These are phyloP conservation scores for Glebionis coronaria DNA, from an alignment of 129 eudicot genomes.

Conservation along the genomic window DNA sequence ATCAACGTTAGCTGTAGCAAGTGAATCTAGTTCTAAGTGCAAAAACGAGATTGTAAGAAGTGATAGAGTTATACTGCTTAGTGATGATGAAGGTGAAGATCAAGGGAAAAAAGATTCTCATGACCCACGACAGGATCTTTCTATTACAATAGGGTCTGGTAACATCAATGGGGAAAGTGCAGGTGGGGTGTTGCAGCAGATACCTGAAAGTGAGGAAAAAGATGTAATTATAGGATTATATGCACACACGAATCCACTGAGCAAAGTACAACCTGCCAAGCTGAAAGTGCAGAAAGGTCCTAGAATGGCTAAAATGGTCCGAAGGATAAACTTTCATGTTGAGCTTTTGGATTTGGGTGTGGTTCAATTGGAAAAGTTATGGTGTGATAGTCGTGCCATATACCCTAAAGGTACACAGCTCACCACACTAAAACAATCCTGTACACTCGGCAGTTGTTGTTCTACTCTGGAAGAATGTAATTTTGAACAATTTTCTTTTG, in stretches of 20 bases:
- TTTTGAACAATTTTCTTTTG: slow-evolving; percentile 15
- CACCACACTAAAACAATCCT: not conserved
- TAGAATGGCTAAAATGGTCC: slow-evolving; percentile 87
- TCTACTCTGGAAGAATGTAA: slow-evolving; percentile 11
- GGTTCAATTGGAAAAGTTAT: slow-evolving; percentile 61
- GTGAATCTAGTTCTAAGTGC: too few species aligned
- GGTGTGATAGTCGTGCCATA: slow-evolving; percentile 81
- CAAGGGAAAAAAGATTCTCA: slow-evolving; percentile 32
- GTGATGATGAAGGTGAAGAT: slow-evolving; percentile 81
- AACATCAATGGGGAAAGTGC: slow-evolving; percentile 28
- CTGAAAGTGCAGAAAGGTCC: slow-evolving; percentile 82
- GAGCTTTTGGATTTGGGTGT: slow-evolving; percentile 74
- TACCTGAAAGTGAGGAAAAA: slow-evolving; percentile 40
- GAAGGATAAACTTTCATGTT: slow-evolving; percentile 81
- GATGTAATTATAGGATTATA: slow-evolving; percentile 42
- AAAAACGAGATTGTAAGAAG: too few species aligned
- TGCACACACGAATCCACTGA: slow-evolving; percentile 32
- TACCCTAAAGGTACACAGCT: slow-evolving; percentile 82
- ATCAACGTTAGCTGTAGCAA: slow-evolving; percentile 15
- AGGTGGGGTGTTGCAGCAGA: slow-evolving; percentile 25
- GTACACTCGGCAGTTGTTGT: not conserved
- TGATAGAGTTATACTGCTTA: slow-evolving; percentile 49
- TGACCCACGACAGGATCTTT: slow-evolving; percentile 31
- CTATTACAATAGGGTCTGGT: slow-evolving; percentile 16
- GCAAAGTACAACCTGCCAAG: slow-evolving; percentile 41